Percentiles rank a stretch among this genome's conserved stretches.
phyloP scores from a whole-genome alignment of 768 basidiomycete genomes.

The Rhodosporidiobolus odoratus region DNA sequence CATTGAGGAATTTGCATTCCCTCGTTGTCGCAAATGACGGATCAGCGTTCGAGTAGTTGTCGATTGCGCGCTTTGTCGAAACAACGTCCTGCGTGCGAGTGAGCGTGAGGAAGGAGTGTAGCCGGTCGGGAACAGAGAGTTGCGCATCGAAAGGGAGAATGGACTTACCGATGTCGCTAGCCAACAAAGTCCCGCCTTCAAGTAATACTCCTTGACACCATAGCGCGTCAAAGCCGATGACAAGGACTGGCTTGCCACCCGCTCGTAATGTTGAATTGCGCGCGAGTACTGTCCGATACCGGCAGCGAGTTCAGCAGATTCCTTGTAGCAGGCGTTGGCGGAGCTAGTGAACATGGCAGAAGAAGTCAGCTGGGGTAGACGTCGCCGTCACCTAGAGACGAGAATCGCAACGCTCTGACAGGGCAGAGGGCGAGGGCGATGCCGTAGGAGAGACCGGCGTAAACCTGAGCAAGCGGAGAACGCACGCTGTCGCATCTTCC shows the following conservation, averaged over 20 bases:
- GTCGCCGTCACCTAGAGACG: not conserved
- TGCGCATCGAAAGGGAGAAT: not conserved
- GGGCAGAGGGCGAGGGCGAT: too few species aligned
- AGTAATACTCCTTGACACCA: slow-evolving; percentile 97
- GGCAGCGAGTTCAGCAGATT: slow-evolving; percentile 90
- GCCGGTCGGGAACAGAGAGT: too few species aligned
- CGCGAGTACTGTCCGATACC: slow-evolving; percentile 76
- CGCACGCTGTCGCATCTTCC: slow-evolving; percentile 93
- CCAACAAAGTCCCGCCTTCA: slow-evolving; percentile 77
- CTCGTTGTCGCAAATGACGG: slow-evolving; percentile 77
- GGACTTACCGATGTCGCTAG: slow-evolving; percentile 73
- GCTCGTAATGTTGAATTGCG: slow-evolving; percentile 82
- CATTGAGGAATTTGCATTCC: slow-evolving; percentile 80
- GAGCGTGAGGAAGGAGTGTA: not conserved
- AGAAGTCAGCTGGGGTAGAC: not conserved
- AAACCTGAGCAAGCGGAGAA: slow-evolving; percentile 6
- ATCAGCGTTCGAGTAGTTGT: slow-evolving; percentile 74
- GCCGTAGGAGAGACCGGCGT: not conserved
- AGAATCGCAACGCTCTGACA: too few species aligned
- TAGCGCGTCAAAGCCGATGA: slow-evolving; percentile 85
- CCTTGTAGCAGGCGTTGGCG: slow-evolving; percentile 90
- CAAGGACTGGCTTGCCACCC: slow-evolving; percentile 79
- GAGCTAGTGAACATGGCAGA: slow-evolving; percentile 55
- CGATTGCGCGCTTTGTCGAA: slow-evolving; percentile 70
- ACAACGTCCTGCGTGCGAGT: slow-evolving; percentile 63